These are phyloP conservation scores for Phytophthora boehmeriae DNA, from an alignment of 352 stramenopile genomes.

Conservation along the genomic window DNA sequence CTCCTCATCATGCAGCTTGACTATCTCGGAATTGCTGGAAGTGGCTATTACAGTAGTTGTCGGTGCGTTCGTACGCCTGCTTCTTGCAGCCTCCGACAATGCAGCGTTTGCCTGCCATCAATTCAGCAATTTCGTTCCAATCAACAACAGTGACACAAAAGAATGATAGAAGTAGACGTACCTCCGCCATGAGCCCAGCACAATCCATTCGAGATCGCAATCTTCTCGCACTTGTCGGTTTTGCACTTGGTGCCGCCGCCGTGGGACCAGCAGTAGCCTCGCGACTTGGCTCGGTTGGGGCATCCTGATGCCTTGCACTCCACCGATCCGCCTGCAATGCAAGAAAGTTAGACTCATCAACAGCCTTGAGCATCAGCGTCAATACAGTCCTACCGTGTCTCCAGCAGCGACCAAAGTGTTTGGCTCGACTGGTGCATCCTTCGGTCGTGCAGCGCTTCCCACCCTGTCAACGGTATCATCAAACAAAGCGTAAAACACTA, in stretches of 20 bases:
- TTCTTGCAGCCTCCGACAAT: constrained; percentile 51
- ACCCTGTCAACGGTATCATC: constrained; percentile 30
- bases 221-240: constrained; percentile 60
- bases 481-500: background rate
- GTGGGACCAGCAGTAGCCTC: constrained; percentile 83
- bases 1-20: background rate
- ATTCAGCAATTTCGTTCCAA: constrained; percentile 2
- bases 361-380: background rate
- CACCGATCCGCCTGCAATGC: constrained; percentile 44
- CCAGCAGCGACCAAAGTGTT: constrained; percentile 72
- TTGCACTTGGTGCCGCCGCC: constrained; percentile 81
- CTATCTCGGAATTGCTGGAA: constrained; percentile 38
- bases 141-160: too few relatives aligned
- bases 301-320: constrained; percentile 71
- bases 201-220: constrained; percentile 72
- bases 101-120: constrained; percentile 45
- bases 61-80: constrained; percentile 68
- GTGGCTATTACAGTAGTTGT: constrained; percentile 71
- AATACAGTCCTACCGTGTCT: constrained; percentile 44
- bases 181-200: constrained; percentile 78
- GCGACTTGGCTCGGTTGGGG: constrained; percentile 76
- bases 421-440: constrained; percentile 65
- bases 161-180: too few relatives aligned
- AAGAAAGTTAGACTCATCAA: background rate
- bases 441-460: constrained; percentile 63